Conservation (phyloP, 805 yeast species). For the Yamadazyma akitaensis region DNA sequence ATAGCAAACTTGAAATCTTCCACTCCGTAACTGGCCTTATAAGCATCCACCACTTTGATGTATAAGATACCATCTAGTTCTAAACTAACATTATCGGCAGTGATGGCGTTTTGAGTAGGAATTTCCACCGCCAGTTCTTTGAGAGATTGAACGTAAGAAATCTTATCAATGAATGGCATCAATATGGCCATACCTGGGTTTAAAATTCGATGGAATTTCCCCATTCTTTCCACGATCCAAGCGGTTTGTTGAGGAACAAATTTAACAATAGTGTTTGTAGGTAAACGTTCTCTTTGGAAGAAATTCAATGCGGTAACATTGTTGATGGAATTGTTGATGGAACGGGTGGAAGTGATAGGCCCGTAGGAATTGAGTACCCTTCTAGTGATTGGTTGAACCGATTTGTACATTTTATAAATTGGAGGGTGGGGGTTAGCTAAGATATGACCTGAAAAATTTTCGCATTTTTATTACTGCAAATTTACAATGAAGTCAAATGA, state of each 20-base stretch:
- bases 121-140: slow-evolving; percentile 85
- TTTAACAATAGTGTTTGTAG: slow-evolving; percentile 70
- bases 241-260: slow-evolving; percentile 91
- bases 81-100: slow-evolving; percentile 79
- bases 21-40: slow-evolving; percentile 83
- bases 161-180: slow-evolving; percentile 69
- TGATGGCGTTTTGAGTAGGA: slow-evolving; percentile 80
- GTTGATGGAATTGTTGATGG: slow-evolving; percentile 5
- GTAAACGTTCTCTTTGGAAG: slow-evolving; percentile 61
- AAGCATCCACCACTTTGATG: slow-evolving; percentile 74
- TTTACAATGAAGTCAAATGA: slow-evolving; percentile 6
- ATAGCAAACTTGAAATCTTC: slow-evolving; percentile 86
- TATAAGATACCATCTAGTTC: slow-evolving; percentile 84
- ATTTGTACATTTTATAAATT: background rate
- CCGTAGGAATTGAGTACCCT: background rate
- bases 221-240: slow-evolving; percentile 90
- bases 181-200: slow-evolving; percentile 76
- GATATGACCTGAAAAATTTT: slow-evolving; percentile 4
- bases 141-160: slow-evolving; percentile 76
- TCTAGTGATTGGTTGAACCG: background rate
- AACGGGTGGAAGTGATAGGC: background rate
- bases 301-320: slow-evolving; percentile 35
- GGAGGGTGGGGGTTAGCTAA: background rate
- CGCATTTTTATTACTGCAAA: slow-evolving; percentile 2
- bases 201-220: slow-evolving; percentile 63